Base-by-base conservation (phyloP, 2,329 filamentous ascomycete genomes). In the Pyricularia grisea region DNA sequence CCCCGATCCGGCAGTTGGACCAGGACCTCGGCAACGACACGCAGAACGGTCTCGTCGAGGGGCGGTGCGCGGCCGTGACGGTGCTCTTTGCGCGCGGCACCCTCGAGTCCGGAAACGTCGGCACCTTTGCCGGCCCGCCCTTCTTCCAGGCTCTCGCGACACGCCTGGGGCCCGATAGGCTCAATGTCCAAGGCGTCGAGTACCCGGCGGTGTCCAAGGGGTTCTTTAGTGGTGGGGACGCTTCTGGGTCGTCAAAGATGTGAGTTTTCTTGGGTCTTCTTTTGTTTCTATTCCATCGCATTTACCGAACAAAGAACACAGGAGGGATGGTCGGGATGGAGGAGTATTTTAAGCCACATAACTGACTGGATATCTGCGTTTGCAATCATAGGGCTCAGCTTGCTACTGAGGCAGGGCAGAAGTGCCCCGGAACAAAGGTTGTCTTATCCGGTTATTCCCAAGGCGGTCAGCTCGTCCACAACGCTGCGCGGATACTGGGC, bases 121-220 rank as follows among this genome's bases (percentile, higher is more conserved):
- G 65, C 36, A 55, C n/a, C 23, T 42, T 55, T 6, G 65, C 33
- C 65, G 23, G 36, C 36, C 36, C 84, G 2, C 80, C 82, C 1
- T 82, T 87, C 71, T 83, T 84, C 70, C 76, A 80, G 55, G 79
- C 81, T 2, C 74, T 87, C 1, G 78, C 77, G 10, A 65, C 73
- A 4, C 73, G 76, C 67, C 75, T 85, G 69, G 82, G 81, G 23
- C 76, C 75, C 6, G 76, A 76, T 60, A 80, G 81, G 68, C 74
- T 86, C 10, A 81, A 81, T 2, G 79, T 86, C 12, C 85, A 87
- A 75, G 85, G 85, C 67, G 82, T 87, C 25, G 77, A 82, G 36
- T 88, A 87, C 72, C 76, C 80, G 2, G 85, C 85, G 3, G 74
- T 77, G 70, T 71, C 80, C 61, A 71, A 72, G 1, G 84, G 84